Conservation (phyloP, 768 basidiomycete species). For the Psilocybe sp. region DNA sequence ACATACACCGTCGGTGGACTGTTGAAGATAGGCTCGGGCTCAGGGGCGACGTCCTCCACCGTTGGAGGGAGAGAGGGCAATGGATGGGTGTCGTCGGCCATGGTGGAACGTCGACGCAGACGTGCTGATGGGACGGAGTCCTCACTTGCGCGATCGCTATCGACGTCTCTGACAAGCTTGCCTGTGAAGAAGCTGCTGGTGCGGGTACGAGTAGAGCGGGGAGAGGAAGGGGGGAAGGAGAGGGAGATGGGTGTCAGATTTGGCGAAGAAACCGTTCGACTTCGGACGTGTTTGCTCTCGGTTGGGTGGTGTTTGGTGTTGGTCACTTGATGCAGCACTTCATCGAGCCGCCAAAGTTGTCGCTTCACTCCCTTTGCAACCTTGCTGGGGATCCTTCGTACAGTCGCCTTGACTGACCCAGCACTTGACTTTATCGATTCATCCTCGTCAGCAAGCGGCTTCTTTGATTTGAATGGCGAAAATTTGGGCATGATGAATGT, state of each 20-base stretch:
- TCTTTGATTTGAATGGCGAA: slow-evolving; percentile 4
- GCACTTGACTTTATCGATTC: background rate
- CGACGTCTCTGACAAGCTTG: background rate
- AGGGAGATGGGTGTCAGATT: slow-evolving; percentile 38
- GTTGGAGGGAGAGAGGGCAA: background rate
- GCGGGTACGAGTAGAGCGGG: slow-evolving; percentile 7
- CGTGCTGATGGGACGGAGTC: background rate
- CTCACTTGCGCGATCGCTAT: background rate
- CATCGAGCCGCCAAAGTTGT: slow-evolving; percentile 29
- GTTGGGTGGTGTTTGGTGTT: slow-evolving; percentile 23
- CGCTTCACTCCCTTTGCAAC: slow-evolving; percentile 29
- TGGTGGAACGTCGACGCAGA: background rate
- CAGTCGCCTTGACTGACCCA: slow-evolving; percentile 16
- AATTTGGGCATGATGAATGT: background rate
- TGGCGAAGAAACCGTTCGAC: slow-evolving; percentile 22
- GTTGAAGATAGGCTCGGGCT: slow-evolving; percentile 21
- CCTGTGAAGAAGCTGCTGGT: background rate
- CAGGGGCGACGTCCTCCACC: slow-evolving; percentile 6
- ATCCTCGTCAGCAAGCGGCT: too few relatives aligned
- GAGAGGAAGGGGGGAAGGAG: slow-evolving; percentile 24
- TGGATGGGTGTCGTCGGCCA: background rate
- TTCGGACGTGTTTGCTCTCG: slow-evolving; percentile 12
- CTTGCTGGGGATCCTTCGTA: slow-evolving; percentile 24
- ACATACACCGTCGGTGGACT: slow-evolving; percentile 27
- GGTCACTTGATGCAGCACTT: slow-evolving; percentile 33